Conservation (phyloP, 179 eudicot species). For the Vitellaria paradoxa region DNA sequence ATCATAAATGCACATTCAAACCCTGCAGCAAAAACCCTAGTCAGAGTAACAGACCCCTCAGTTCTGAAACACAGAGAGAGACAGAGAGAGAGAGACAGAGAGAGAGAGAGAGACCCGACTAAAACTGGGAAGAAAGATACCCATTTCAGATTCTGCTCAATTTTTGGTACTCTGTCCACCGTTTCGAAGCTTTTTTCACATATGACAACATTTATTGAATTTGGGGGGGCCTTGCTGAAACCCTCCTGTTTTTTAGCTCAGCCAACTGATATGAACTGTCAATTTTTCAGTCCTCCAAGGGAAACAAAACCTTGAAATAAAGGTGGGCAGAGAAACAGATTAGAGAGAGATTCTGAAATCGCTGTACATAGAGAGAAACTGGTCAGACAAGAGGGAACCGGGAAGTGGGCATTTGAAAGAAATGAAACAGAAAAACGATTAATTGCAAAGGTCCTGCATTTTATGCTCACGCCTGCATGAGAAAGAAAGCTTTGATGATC, state of each 20-base stretch:
- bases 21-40: slow-evolving; percentile 32
- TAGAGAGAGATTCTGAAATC: slow-evolving; percentile 14
- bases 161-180: slow-evolving; percentile 30
- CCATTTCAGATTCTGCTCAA: slow-evolving; percentile 37
- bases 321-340: slow-evolving; percentile 23
- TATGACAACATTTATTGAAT: slow-evolving; percentile 16
- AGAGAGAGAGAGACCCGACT: slow-evolving; percentile 17
- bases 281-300: slow-evolving; percentile 4
- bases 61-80: slow-evolving; percentile 27
- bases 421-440: neutral
- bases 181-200: slow-evolving; percentile 26
- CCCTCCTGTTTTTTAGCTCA: slow-evolving; percentile 6
- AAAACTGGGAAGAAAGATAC: slow-evolving; percentile 40
- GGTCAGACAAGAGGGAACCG: neutral
- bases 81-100: slow-evolving; percentile 14
- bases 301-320: slow-evolving; percentile 1
- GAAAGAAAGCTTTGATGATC: slow-evolving; percentile 82
- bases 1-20: slow-evolving; percentile 42
- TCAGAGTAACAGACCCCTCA: slow-evolving; percentile 20
- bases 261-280: slow-evolving; percentile 5
- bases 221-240: slow-evolving; percentile 17
- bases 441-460: slow-evolving; percentile 21
- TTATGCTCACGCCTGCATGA: slow-evolving; percentile 63
- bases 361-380: slow-evolving; percentile 9
- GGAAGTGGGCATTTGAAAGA: neutral